Evolutionary conservation across 75 land plant genomes (phyloP), one percentile per base, ranked within the genome.

Genomic region (Cupressus sempervirens): DNA sequence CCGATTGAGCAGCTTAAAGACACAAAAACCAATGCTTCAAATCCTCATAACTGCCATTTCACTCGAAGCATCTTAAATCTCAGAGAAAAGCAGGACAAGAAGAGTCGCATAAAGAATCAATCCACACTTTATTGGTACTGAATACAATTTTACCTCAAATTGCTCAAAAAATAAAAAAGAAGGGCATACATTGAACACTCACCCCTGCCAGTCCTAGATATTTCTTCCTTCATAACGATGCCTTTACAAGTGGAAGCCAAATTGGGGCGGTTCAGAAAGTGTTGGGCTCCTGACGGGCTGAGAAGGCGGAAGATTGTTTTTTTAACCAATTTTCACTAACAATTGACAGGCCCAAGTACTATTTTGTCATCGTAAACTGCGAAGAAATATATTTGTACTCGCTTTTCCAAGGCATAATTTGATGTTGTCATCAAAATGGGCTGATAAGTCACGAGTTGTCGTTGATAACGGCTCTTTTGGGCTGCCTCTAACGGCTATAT

Each of bases 401-500:
- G 15, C 0, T 50, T 50, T 2, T 15, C 53, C 53, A 12, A 50
- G 53, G 53, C 53, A 50, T 9, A 12, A 12, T 15, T 50, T 50
- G 15, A 11, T 50, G 1, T 12, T 36, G 76, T 35, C 36, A 50
- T 50, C 12, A 13, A 50, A 50, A 50, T 50, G 53, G 53, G 53
- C 3, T 45, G 50, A 79, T 14, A 29, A 79, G 81, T 45, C 81
- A 43, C 50, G 41, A n/a, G 50, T 40, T 79, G 81, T 43, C 81
- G 46, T n/a, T 10, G 12, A 45, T 79, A 79, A 79, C 81, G 81
- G 81, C 50, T 79, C 45, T n/a, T 45, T 79, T 23, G 45, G 10
- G 46, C 29, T 79, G 81, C 50, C 5, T 4, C 81, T n/a, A 79
- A 79, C 81, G 81, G 81, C 50, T 79, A 79, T 45, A 41, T 79